Conservation (phyloP, 78 protist species). For the Salpingoeca rosetta region DNA sequence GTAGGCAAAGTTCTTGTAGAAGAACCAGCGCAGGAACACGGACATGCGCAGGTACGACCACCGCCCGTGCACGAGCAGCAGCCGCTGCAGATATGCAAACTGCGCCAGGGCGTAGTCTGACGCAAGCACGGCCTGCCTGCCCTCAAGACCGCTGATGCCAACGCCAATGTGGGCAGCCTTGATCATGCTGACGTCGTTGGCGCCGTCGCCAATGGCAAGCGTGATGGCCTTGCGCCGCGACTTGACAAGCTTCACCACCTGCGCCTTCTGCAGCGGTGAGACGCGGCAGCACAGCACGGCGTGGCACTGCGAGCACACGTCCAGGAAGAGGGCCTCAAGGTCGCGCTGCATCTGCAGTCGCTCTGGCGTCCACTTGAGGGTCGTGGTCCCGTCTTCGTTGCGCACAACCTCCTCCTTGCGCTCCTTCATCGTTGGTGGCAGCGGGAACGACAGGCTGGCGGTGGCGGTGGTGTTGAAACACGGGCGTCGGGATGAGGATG, state of each 20-base stretch:
- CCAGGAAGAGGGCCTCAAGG: slow-evolving; percentile 29
- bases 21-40: slow-evolving; percentile 1
- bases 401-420: background rate
- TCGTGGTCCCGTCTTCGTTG: background rate
- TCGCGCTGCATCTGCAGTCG: background rate
- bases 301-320: slow-evolving; percentile 29
- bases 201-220: slow-evolving; percentile 95
- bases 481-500: too few relatives aligned
- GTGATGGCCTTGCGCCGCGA: slow-evolving; percentile 45
- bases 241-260: background rate
- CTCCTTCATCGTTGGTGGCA: background rate
- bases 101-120: slow-evolving; percentile 40
- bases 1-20: slow-evolving; percentile 9
- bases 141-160: slow-evolving; percentile 89
- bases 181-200: slow-evolving; percentile 69
- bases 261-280: slow-evolving; percentile 72
- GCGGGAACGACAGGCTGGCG: background rate
- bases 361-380: background rate
- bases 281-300: slow-evolving; percentile 77
- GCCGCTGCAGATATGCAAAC: background rate
- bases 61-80: slow-evolving; percentile 53
- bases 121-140: slow-evolving; percentile 81
- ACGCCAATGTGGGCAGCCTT: slow-evolving; percentile 79
- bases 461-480: too few relatives aligned
- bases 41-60: slow-evolving; percentile 49